Conservation (phyloP, 106 monocot genomes). For the Acanthochlamys bracteata region DNA sequence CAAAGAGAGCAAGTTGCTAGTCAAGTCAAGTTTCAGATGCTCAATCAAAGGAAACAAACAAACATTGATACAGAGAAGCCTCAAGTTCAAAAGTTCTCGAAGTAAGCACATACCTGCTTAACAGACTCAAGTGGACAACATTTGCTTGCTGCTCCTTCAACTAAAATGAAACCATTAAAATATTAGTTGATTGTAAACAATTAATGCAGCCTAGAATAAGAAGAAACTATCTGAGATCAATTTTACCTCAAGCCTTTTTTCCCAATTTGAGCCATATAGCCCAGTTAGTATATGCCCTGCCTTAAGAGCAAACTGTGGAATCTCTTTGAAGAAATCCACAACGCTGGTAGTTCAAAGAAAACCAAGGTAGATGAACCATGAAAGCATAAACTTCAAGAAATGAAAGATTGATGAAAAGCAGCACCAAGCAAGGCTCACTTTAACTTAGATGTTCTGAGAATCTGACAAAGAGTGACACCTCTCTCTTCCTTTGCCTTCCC, state of each 20-base stretch:
- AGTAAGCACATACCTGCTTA: slow-evolving; percentile 46
- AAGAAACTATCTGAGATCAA: background rate
- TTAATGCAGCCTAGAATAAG: background rate
- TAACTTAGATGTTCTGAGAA: slow-evolving; percentile 59
- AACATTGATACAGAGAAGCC: background rate
- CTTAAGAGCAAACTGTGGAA: slow-evolving; percentile 83
- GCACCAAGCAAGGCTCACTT: slow-evolving; percentile 29
- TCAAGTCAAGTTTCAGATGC: too few species aligned
- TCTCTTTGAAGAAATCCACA: slow-evolving; percentile 85
- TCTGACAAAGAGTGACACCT: slow-evolving; percentile 49
- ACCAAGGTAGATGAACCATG: background rate
- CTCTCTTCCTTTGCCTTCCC: slow-evolving; percentile 23
- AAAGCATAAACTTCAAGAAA: background rate
- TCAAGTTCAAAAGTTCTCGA: background rate
- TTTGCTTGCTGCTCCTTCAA: slow-evolving; percentile 76
- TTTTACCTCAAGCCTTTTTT: slow-evolving; percentile 80
- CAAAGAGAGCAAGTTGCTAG: too few species aligned
- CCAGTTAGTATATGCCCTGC: slow-evolving; percentile 46
- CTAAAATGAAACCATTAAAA: slow-evolving; percentile 18
- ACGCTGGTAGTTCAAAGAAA: slow-evolving; percentile 33
- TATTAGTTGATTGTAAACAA: slow-evolving; percentile 3
- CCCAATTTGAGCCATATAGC: slow-evolving; percentile 78
- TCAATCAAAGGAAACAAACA: background rate
- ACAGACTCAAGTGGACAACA: slow-evolving; percentile 66
- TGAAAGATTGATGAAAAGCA: slow-evolving; percentile 1